A percentile compares a stretch with the other conserved stretches of the same genome.
phyloP scores from a whole-genome alignment of 1,284 basidiomycete species.

The Stereum hirsutum region DNA sequence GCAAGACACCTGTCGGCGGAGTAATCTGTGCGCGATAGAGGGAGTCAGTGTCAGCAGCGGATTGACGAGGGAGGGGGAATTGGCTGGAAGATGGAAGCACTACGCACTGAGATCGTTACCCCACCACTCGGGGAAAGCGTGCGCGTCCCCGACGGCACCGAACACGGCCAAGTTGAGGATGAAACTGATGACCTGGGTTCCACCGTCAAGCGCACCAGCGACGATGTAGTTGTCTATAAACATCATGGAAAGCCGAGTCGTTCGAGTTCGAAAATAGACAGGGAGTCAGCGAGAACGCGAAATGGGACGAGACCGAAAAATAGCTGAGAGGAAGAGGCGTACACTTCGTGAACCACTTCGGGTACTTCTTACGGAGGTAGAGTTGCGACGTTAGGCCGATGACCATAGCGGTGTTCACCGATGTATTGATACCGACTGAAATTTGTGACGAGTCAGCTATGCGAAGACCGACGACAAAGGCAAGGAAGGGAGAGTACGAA shows the following conservation, averaged over 20 bases:
- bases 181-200: conserved; percentile 11
- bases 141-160: conserved; percentile 41
- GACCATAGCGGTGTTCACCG: conserved; percentile 36
- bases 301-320: too few species aligned
- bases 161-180: conserved; percentile 44
- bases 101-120: too few species aligned
- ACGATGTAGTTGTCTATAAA: conserved; percentile 8
- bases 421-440: conserved; percentile 43
- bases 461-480: conserved; percentile 15
- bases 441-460: conserved; percentile 28
- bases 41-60: too few species aligned
- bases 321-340: too few species aligned
- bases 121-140: conserved; percentile 37
- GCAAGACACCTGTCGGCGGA: too few species aligned
- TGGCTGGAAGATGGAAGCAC: too few species aligned
- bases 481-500: conserved; percentile 10
- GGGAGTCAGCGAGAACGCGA: too few species aligned
- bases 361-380: conserved; percentile 12
- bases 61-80: too few species aligned
- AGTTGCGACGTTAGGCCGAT: conserved; percentile 43
- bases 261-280: too few species aligned
- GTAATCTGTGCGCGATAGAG: too few species aligned
- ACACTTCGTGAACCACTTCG: conserved; percentile 37
- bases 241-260: too few species aligned
- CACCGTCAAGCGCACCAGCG: conserved; percentile 9